A percentile compares a stretch with the other conserved stretches of the same genome.
phyloP scores from a whole-genome alignment of 805 yeast species.

The Cyberlindnera maclurae region DNA sequence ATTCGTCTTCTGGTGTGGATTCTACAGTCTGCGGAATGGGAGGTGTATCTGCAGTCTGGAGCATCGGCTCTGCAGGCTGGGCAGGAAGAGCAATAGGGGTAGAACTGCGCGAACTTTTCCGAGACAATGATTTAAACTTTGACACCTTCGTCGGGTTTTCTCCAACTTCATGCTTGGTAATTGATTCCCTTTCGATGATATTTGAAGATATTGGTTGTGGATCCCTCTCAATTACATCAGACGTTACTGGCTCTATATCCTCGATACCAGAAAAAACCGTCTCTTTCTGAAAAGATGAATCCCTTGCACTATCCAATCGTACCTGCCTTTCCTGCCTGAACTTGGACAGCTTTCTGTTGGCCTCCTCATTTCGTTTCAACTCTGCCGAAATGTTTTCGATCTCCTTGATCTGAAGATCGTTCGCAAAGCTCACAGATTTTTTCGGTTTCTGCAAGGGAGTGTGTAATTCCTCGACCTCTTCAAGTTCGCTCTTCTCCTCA shows the following conservation, averaged over 20 bases:
- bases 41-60: too few relatives aligned
- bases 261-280: not conserved
- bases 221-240: slow-evolving; percentile 6
- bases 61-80: too few relatives aligned
- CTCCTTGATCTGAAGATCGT: slow-evolving; percentile 47
- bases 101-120: too few relatives aligned
- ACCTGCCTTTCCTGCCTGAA: slow-evolving; percentile 15
- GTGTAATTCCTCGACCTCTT: slow-evolving; percentile 1
- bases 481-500: slow-evolving; percentile 11
- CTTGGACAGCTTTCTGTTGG: slow-evolving; percentile 13
- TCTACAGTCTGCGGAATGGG: not conserved
- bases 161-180: not conserved
- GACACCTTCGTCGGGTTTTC: slow-evolving; percentile 2
- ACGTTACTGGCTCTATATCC: not conserved
- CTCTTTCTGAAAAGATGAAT: not conserved
- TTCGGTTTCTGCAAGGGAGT: slow-evolving; percentile 12
- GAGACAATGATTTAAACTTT: not conserved
- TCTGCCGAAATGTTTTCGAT: slow-evolving; percentile 50
- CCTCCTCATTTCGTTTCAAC: slow-evolving; percentile 26
- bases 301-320: not conserved
- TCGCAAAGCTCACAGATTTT: slow-evolving; percentile 49
- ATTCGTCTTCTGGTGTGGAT: slow-evolving; percentile 6
- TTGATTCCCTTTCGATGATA: slow-evolving; percentile 5
- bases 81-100: too few relatives aligned
- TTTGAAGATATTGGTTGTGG: slow-evolving; percentile 2